Percentiles rank a stretch among this genome's conserved stretches.
Conservation (phyloP, 2,329 filamentous ascomycete genomes). For the Aspergillus ochraceus region DNA sequence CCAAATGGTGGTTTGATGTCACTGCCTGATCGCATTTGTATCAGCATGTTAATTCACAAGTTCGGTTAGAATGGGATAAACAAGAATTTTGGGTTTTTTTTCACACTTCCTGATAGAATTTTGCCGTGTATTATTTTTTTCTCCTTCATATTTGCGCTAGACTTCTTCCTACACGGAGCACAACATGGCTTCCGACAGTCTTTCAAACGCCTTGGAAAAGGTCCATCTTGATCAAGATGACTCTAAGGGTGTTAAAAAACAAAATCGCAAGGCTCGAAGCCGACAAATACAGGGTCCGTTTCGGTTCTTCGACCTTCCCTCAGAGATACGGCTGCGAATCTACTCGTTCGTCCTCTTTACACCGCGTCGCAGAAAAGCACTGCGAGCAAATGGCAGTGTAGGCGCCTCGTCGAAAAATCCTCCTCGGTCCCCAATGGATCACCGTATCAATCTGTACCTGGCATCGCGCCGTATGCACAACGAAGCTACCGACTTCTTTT, state of each 20-base stretch:
- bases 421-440: slow-evolving; percentile 30
- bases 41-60: slow-evolving; percentile 13
- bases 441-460: slow-evolving; percentile 41
- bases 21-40: slow-evolving; percentile 5
- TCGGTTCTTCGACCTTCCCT: slow-evolving; percentile 54
- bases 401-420: slow-evolving; percentile 39
- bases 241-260: slow-evolving; percentile 12
- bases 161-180: neutral
- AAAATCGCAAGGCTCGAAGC: slow-evolving; percentile 11
- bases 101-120: slow-evolving; percentile 19
- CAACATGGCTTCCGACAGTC: slow-evolving; percentile 15
- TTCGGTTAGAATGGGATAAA: slow-evolving; percentile 28
- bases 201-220: slow-evolving; percentile 25
- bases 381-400: slow-evolving; percentile 31
- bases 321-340: slow-evolving; percentile 54
- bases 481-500: slow-evolving; percentile 54
- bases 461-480: slow-evolving; percentile 47
- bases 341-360: slow-evolving; percentile 48
- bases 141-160: neutral
- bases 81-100: slow-evolving; percentile 1
- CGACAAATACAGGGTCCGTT: slow-evolving; percentile 35
- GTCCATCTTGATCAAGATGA: slow-evolving; percentile 23
- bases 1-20: slow-evolving; percentile 17
- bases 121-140: slow-evolving; percentile 15
- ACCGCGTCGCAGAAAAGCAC: slow-evolving; percentile 25